Conservation (phyloP, 768 basidiomycete species). For the Mycena indigotica region DNA sequence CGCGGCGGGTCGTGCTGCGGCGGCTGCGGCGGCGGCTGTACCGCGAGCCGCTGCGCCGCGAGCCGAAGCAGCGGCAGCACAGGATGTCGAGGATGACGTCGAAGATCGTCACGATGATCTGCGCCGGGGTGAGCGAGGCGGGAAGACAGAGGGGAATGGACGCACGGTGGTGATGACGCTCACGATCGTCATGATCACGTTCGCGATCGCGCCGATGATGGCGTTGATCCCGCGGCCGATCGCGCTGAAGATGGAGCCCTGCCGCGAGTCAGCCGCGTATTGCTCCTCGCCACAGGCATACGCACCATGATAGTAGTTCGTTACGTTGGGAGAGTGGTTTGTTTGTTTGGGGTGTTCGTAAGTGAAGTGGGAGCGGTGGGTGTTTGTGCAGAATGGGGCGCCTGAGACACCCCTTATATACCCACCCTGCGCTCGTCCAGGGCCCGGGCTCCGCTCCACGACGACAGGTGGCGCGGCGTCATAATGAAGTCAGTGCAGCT, state of each 20-base stretch:
- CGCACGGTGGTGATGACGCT: conserved; percentile 60
- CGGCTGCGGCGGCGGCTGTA: too few species aligned
- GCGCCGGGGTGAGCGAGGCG: background rate
- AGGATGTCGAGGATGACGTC: conserved; percentile 59
- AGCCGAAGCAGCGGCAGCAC: conserved; percentile 52
- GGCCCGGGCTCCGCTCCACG: too few species aligned
- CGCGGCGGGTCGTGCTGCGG: too few species aligned
- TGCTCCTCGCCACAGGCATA: background rate
- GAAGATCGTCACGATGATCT: conserved; percentile 70
- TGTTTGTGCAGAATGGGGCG: too few species aligned
- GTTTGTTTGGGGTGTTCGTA: too few species aligned
- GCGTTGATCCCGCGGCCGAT: conserved; percentile 63
- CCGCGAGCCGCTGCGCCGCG: conserved; percentile 23
- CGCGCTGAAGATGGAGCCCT: conserved; percentile 68
- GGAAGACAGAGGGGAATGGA: conserved; percentile 7
- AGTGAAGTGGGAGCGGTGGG: too few species aligned
- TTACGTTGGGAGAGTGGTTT: too few species aligned
- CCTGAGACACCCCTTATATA: too few species aligned
- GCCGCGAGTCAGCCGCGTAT: background rate
- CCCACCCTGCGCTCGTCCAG: too few species aligned
- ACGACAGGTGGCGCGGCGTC: too few species aligned
- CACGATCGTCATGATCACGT: conserved; percentile 61
- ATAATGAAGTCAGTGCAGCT: too few species aligned
- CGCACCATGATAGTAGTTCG: background rate
- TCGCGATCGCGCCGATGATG: conserved; percentile 62